Base-by-base conservation (phyloP, 1,284 basidiomycete genomes). In the Pseudozyma hubeiensis region DNA sequence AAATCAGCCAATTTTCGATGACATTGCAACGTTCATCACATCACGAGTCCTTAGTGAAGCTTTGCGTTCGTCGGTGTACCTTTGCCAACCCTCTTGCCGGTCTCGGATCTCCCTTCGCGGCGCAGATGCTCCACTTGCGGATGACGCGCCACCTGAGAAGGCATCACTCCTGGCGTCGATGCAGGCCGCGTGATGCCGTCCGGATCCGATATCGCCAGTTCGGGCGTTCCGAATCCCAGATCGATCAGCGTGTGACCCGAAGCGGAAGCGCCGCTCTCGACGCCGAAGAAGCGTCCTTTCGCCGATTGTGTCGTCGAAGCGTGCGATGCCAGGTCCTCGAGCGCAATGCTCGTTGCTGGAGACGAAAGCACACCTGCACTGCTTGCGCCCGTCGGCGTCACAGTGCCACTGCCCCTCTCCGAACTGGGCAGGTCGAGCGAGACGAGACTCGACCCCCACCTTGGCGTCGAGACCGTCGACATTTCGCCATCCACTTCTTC, bases 1-100 rank as follows among this genome's bases (percentile, higher is more conserved):
- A 24, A 24, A 24, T 24, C 4, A 24, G 24, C 24, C 1, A 24
- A 1, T 24, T 24, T 24, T 24, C 24, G 24, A 24, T 24, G 24
- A 24, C 24, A 24, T 24, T 24, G 24, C 24, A 24, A 24, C 24
- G 24, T 24, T 24, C 24, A 24, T 24, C 24, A 24, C 24, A 24
- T 24, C 24, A 24, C 24, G 24, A 24, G 3, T 14, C 6, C 50
- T 48, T 56, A 68, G 10, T 57, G 55, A 30, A 55, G 56, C 46
- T 73, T 73, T 29, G 65, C 61, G 41, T 64, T 68, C 14, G 55
- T 74, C 14, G 71, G 71, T 13, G 71, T 74, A 17, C 71, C 71
- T 40, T 74, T 74, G 31, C 71, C 71, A 5, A 74, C 62, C 16
- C 71, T 48, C 49, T 68, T 68, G 17, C 65, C 66, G 9, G 65